These are phyloP conservation scores for Crithidia sp. DNA, from an alignment of 208 protist genomes.

Conservation along the genomic window DNA sequence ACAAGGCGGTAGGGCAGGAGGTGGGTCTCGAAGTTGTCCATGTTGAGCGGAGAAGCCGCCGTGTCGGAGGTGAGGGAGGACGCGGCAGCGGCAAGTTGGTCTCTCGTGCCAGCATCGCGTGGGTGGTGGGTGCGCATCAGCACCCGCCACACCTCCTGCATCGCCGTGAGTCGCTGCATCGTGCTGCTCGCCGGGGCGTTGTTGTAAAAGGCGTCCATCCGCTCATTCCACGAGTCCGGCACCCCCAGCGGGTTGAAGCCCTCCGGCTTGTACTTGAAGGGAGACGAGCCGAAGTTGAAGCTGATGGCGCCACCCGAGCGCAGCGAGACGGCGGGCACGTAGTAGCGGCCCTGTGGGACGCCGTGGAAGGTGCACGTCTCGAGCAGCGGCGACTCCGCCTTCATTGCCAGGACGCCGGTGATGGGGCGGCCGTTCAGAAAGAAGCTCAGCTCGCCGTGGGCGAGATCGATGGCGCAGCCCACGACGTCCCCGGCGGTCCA, in stretches of 20 bases:
- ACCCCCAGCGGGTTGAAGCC: slow-evolving; percentile 89
- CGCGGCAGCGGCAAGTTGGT: not conserved
- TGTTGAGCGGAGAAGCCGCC: not conserved
- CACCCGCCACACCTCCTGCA: slow-evolving; percentile 66
- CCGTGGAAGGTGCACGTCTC: slow-evolving; percentile 50
- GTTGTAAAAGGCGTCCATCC: slow-evolving; percentile 90
- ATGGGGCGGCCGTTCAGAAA: slow-evolving; percentile 81
- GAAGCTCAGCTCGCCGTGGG: slow-evolving; percentile 78
- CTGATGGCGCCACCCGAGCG: slow-evolving; percentile 77
- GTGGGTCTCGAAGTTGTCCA: slow-evolving; percentile 30
- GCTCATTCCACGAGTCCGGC: slow-evolving; percentile 91
- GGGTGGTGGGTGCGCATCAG: slow-evolving; percentile 26
- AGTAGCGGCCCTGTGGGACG: slow-evolving; percentile 41
- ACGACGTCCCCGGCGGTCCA: slow-evolving; percentile 89
- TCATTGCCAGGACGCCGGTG: slow-evolving; percentile 29
- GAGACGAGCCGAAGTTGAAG: slow-evolving; percentile 91
- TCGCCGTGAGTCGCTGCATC: slow-evolving; percentile 45
- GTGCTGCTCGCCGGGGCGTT: slow-evolving; percentile 60
- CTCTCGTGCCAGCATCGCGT: not conserved
- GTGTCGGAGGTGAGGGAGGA: not conserved
- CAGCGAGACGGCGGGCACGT: slow-evolving; percentile 86
- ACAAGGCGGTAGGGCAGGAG: slow-evolving; percentile 39
- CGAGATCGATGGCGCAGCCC: slow-evolving; percentile 87
- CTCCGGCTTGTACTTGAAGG: slow-evolving; percentile 88
- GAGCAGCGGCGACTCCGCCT: slow-evolving; percentile 31